phyloP scores from a whole-genome alignment of 2,329 filamentous ascomycete genomes.

The Alternaria longipes region DNA sequence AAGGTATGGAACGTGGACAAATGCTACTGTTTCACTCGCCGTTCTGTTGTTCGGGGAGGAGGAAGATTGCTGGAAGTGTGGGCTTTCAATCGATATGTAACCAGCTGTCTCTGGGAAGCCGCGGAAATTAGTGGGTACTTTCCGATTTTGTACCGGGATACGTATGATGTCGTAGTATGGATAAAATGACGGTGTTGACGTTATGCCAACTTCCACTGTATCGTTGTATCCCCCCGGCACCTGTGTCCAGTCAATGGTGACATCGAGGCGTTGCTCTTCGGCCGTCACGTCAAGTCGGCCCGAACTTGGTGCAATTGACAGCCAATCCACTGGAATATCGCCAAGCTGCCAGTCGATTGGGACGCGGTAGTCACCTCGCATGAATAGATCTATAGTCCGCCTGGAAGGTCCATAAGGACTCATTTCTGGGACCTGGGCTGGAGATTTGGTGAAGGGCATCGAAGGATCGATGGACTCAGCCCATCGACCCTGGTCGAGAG shows the following conservation, averaged over 20 bases:
- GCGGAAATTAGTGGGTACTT: conserved; percentile 19
- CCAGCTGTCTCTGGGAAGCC: conserved; percentile 30
- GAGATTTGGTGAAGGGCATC: conserved; percentile 61
- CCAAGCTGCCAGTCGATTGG: conserved; percentile 27
- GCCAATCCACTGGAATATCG: conserved; percentile 25
- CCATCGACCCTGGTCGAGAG: conserved; percentile 55
- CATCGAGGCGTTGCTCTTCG: conserved; percentile 28
- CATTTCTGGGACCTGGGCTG: conserved; percentile 21
- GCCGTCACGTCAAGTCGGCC: conserved; percentile 17
- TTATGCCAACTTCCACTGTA: conserved; percentile 22
- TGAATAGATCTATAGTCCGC: conserved; percentile 26
- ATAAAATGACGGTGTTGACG: conserved; percentile 24
- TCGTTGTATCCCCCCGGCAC: conserved; percentile 22
- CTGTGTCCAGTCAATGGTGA: conserved; percentile 28
- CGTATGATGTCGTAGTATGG: conserved; percentile 26
- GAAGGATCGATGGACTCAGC: conserved; percentile 62
- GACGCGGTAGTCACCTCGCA: conserved; percentile 29
- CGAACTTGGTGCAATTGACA: conserved; percentile 23
- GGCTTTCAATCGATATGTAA: conserved; percentile 27
- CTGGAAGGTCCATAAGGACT: conserved; percentile 26
- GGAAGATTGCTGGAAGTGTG: conserved; percentile 24
- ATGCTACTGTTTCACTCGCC: conserved; percentile 11
- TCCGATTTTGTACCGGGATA: conserved; percentile 23
- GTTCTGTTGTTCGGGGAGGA: not conserved
- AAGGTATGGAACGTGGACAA: conserved; percentile 23